phyloP scores from a whole-genome alignment of 306 rosid genomes.

The Vigna nakashimae region DNA sequence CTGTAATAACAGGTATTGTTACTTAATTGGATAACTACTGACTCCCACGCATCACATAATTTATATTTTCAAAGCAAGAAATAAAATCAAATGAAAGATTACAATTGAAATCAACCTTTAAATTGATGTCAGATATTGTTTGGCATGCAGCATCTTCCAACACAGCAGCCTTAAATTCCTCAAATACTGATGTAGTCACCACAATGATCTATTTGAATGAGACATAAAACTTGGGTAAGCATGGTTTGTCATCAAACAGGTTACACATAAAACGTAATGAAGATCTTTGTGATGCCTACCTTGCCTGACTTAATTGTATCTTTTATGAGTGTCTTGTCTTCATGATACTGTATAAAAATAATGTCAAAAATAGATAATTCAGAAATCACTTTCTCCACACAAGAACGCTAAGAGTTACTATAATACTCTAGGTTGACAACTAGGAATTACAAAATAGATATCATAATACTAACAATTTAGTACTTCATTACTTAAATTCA shows the following conservation, averaged over 20 bases:
- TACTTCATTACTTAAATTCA: conserved; percentile 18
- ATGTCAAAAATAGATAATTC: conserved; percentile 38
- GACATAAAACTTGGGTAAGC: conserved; percentile 26
- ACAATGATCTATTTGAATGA: conserved; percentile 60
- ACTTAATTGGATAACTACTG: not conserved
- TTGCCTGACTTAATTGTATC: conserved; percentile 77
- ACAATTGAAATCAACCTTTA: conserved; percentile 66
- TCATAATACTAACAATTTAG: conserved; percentile 26
- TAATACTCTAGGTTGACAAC: conserved; percentile 11
- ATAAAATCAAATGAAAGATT: conserved; percentile 27
- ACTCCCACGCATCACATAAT: conserved; percentile 23
- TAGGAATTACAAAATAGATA: not conserved
- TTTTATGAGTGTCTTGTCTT: conserved; percentile 79
- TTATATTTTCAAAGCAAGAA: conserved; percentile 32
- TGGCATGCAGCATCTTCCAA: conserved; percentile 65
- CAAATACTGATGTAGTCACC: conserved; percentile 69
- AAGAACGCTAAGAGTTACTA: not conserved
- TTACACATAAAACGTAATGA: conserved; percentile 36
- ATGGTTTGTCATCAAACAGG: conserved; percentile 38
- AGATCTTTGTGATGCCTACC: conserved; percentile 56
- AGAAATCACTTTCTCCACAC: conserved; percentile 12
- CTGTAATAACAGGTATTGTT: too few species aligned
- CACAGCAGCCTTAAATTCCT: conserved; percentile 73
- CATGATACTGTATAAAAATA: conserved; percentile 71
- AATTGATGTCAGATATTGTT: conserved; percentile 72